Base-by-base conservation (phyloP, 2,329 filamentous ascomycete genomes). In the Pseudogymnoascus sp. region DNA sequence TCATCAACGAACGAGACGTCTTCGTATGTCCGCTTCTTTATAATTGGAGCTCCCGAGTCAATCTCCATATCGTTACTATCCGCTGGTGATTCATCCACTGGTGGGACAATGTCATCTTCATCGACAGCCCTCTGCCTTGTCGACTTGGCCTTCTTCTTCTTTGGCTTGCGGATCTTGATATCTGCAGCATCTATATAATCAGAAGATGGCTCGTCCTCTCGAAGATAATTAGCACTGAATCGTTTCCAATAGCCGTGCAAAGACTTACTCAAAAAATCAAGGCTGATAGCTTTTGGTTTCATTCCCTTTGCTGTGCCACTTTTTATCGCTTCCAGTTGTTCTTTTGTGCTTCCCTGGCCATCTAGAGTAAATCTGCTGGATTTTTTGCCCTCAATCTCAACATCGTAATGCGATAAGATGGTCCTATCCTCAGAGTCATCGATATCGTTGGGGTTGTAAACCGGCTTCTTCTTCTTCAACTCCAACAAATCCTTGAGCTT, bases 111-210 rank as follows among this genome's bases (percentile, higher is more conserved):
- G 8, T 75, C 85, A 64, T 88, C 85, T 31, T 87, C 85, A 45
- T 87, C 85, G n/a, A 81, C 77, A 1, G 82, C 82, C 69, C 88
- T 89, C 73, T 90, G 85, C 61, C 90, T 83, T 1, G 89, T 90
- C 23, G 85, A 82, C 75, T 92, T 93, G 34, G 85, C 83, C 77
- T 93, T 95, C 79, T 93, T 96, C 77, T 89, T 97, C 77, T 96
- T 97, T 0, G 91, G 88, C 75, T 96, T 99, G 78, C 92, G 96
- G 67, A 98, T 84, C 76, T 97, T 99, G 72, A 97, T 85, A 70
- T 95, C 89, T 1, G 90, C 90, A 14, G 88, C 79, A 67, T 96
- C 92, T 68, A 96, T 81, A 74, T 99, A 99, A 75, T 99, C 95
- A 16, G 93, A 96, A 14, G 84, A 79, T 1, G 87, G 87, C 7